Evolutionary conservation across 2,329 filamentous ascomycete species (phyloP), one percentile per base, ranked within the genome.

Genomic region (Aspergillus texensis): DNA sequence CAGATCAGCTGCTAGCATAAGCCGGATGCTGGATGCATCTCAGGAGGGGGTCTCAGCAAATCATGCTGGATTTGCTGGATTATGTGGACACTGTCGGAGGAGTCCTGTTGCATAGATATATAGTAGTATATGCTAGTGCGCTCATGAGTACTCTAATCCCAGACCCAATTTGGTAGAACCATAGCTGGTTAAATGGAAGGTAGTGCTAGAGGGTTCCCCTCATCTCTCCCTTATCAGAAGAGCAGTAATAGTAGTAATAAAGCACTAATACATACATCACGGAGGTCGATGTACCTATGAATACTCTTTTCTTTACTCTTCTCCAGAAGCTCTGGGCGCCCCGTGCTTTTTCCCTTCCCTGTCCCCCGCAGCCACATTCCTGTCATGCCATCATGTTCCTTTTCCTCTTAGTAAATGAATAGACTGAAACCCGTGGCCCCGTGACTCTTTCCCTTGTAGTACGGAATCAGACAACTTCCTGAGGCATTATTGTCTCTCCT

Each of bases 351-450:
- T 30, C 43, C 41, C 39, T 61, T 43, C 53, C 48, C 30, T 21
- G 52, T 34, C 34, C 60, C 60, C 54, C 60, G 52, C 54, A 56
- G 60, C 45, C 43, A 57, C 60, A 62, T 62, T 62, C 61, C 26
- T 62, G 56, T 58, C 61, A 58, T 48, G 56, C 54, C 56, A 62
- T 62, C 57, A 57, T 19, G 26, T 36, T 57, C 21, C 16, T 24
- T 55, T 36, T 41, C 34, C 52, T 34, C 28, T 48, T 48, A 48
- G 28, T 39, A 41, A 55, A 39, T 11, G 24, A 41, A 43, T 46
- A 19, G 55, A 11, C 26, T 57, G 55, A 43, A 57, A 46, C 55
- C 5, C 24, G 9, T n/a, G 28, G 21, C 36, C 58, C 41, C 58
- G 58, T 60, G 58, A 60, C 56, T 41, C 43, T 57, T 57, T 34